Base-by-base conservation (phyloP, 2,329 filamentous ascomycete genomes). In the Coleophoma crateriformis region DNA sequence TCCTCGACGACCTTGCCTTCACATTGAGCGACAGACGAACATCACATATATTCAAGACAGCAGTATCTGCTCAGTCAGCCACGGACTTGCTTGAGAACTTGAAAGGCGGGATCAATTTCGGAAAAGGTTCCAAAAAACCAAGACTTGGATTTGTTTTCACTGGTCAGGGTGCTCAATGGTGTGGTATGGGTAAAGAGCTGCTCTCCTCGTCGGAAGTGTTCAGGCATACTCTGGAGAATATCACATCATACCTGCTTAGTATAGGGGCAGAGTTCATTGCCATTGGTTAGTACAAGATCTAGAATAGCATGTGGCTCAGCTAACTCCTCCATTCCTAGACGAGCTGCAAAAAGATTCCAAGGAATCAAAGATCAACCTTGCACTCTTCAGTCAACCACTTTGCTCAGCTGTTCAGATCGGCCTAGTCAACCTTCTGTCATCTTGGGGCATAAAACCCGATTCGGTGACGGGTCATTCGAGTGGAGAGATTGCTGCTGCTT, bases 81-180 rank as follows among this genome's bases (percentile, higher is more conserved):
- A 52, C 56, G 3, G 48, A 58, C 32, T 10, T 48, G 6, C 22
- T 49, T 17, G 20, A 33, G 2, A 27, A 39, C 1, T 43, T 68
- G 2, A 47, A 7, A 63, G 70, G 63, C 1, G 52, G 63, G 12
- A 50, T 38, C 14, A 61, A 58, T 7, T 67, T 70, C 46, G n/a
- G n/a, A 74, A 0, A 59, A 64, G 15, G 67, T 71, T 3, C 65
- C n/a, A n/a, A n/a, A n/a, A n/a, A n/a, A 71, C 47, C 65, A 50
- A 3, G 71, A 70, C 0, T 74, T 73, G 48, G 4, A 4, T 38
- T 38, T 38, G 35, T 38, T 17, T 38, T 46, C 68, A 71, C 48
- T 69, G 66, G 1, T 62, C 51, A 53, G 37, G 51, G 51, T 12
- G 51, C 51, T 12, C 51, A 53, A 39, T 53, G 51, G 51, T 15